phyloP scores from a whole-genome alignment of 129 eudicot species.

The Dittrichia graveolens region DNA sequence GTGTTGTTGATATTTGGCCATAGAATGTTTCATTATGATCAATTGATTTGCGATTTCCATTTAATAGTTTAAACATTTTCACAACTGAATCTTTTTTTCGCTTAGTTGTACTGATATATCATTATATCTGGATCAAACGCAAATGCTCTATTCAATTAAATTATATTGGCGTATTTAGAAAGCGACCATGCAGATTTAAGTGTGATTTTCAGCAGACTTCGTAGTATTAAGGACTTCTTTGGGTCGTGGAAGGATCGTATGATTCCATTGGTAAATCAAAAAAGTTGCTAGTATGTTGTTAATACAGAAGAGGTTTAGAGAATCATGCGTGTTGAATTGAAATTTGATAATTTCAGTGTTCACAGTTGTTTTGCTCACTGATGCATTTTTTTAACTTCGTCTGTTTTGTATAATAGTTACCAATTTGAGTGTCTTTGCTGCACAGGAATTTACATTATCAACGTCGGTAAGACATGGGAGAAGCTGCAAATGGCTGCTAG shows the following conservation, averaged over 20 bases:
- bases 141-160: neutral
- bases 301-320: neutral
- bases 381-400: neutral
- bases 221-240: neutral
- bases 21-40: neutral
- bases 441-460: slow-evolving; percentile 60
- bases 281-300: neutral
- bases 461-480: slow-evolving; percentile 74
- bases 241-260: neutral
- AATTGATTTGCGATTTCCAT: neutral
- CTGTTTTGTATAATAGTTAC: neutral
- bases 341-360: neutral
- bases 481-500: slow-evolving; percentile 85
- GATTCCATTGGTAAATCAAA: neutral
- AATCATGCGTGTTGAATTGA: neutral
- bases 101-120: neutral
- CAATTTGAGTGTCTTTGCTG: neutral
- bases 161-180: neutral
- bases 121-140: neutral
- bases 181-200: neutral
- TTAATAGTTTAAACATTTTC: neutral
- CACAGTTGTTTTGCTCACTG: neutral
- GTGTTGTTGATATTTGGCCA: neutral
- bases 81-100: neutral
- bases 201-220: neutral